Conservation (phyloP, 2,329 filamentous ascomycete genomes). For the Hymenoscyphus fructigenus region DNA sequence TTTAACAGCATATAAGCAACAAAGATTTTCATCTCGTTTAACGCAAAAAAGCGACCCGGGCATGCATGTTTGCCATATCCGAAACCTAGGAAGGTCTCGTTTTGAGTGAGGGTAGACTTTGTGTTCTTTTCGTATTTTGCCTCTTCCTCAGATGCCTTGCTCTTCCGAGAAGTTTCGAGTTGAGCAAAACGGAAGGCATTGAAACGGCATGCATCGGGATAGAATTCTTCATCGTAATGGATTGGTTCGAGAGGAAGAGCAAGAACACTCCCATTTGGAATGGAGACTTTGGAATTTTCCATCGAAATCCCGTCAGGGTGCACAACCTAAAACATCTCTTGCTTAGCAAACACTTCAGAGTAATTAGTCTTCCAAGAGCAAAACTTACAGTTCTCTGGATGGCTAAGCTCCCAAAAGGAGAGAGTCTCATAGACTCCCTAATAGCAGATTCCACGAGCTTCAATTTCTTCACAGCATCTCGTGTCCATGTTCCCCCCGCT, state of each 20-base stretch:
- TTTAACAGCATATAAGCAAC: conserved; percentile 15
- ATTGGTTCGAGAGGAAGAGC: conserved; percentile 7
- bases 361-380: too few species aligned
- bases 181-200: conserved; percentile 8
- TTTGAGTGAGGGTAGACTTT: conserved; percentile 6
- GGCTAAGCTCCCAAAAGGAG: not conserved
- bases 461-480: conserved; percentile 5
- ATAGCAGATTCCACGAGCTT: conserved; percentile 9
- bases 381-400: not conserved
- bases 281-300: not conserved
- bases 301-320: not conserved
- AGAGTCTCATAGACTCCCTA: conserved; percentile 12
- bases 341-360: too few species aligned
- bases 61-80: conserved; percentile 31
- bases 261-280: not conserved
- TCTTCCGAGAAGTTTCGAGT: not conserved
- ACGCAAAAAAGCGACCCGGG: conserved; percentile 31
- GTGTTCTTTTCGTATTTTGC: not conserved
- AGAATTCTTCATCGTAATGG: conserved; percentile 8
- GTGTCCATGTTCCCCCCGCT: conserved; percentile 7
- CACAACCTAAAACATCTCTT: not conserved
- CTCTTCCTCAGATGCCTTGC: not conserved
- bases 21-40: conserved; percentile 26
- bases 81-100: conserved; percentile 17
- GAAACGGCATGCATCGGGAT: not conserved